Conservation (phyloP, 257 asterid genomes). For the Jaltomata sinuosa region DNA sequence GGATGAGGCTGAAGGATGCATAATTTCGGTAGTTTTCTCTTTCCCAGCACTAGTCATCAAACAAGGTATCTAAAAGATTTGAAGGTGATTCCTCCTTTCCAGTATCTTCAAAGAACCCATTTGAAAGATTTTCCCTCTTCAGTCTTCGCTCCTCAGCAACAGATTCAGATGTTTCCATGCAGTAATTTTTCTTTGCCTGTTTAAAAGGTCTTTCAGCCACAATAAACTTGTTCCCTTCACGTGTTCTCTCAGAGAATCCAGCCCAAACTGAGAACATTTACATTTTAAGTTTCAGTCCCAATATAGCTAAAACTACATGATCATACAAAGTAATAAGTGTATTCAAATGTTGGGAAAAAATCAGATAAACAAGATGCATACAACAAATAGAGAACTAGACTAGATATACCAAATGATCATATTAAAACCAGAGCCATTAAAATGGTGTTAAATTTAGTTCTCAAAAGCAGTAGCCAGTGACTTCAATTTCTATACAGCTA, state of each 20-base stretch:
- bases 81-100: conserved; percentile 53
- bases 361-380: background rate
- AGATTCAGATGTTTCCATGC: conserved; percentile 67
- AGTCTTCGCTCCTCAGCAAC: conserved; percentile 68
- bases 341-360: background rate
- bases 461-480: background rate
- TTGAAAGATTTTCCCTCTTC: conserved; percentile 43
- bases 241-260: conserved; percentile 84
- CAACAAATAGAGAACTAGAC: background rate
- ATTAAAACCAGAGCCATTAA: background rate
- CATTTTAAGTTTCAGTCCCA: background rate
- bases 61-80: conserved; percentile 61
- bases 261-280: conserved; percentile 70
- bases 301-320: background rate
- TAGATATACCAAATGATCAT: background rate
- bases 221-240: conserved; percentile 85
- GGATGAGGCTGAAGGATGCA: background rate
- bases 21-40: background rate
- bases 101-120: conserved; percentile 49
- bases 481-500: background rate
- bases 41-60: conserved; percentile 27
- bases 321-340: background rate
- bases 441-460: background rate
- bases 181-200: conserved; percentile 37
- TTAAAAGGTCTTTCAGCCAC: conserved; percentile 72